Conservation (phyloP, 305 asterid genomes). For the Salvia sclarea region DNA sequence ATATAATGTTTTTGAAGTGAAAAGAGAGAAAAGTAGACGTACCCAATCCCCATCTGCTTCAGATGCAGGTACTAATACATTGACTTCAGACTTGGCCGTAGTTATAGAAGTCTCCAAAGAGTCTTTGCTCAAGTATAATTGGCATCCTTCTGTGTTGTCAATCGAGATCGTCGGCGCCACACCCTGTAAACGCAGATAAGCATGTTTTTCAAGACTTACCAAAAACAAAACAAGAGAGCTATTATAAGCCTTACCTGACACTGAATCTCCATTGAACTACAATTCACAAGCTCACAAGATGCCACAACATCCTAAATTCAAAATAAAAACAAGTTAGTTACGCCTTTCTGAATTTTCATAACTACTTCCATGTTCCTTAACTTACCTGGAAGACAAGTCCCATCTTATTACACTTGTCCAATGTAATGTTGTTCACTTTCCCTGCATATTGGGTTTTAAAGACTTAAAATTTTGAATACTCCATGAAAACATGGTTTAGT, state of each 20-base stretch:
- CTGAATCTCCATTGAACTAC: constrained; percentile 78
- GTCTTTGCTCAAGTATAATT: constrained; percentile 80
- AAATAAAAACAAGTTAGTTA: constrained; percentile 15
- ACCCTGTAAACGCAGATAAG: constrained; percentile 50
- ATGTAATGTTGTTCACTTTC: constrained; percentile 90
- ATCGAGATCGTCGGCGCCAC: constrained; percentile 84
- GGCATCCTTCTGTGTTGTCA: constrained; percentile 92
- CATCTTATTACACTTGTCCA: constrained; percentile 95
- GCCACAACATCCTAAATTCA: constrained; percentile 85
- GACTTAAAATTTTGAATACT: not conserved
- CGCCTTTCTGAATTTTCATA: constrained; percentile 9
- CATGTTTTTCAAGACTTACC: no score
- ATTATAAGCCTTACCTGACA: constrained; percentile 61
- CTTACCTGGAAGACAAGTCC: constrained; percentile 86
- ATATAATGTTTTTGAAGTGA: not conserved
- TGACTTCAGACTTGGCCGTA: constrained; percentile 89
- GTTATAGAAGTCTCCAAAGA: constrained; percentile 79
- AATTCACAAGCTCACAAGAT: constrained; percentile 94
- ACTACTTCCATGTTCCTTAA: constrained; percentile 13
- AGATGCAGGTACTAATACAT: constrained; percentile 78
- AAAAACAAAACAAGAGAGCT: no score
- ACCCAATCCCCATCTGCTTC: constrained; percentile 90
- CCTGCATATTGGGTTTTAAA: constrained; percentile 49
- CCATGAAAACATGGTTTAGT: not conserved
- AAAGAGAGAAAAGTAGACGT: constrained; percentile 29